Evolutionary conservation across 345 rosid genomes (phyloP).

Genomic region (Boechera divaricarpa): DNA sequence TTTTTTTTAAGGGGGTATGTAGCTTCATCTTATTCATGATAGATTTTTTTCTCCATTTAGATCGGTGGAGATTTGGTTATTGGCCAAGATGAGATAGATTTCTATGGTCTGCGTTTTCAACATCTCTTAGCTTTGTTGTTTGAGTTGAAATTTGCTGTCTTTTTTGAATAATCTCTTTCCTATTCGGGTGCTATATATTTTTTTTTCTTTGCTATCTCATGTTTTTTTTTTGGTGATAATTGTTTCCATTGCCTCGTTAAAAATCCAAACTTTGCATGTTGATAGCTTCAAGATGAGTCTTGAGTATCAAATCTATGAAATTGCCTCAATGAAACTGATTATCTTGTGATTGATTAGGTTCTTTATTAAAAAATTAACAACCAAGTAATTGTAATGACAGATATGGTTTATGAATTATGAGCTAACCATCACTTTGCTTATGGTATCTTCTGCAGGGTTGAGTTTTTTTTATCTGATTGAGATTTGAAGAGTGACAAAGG

Average conservation of each 20-base stretch:
- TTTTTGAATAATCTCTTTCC: neutral
- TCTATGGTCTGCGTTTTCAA: neutral
- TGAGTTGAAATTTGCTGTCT: conserved; percentile 20
- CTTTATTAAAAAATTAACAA: neutral
- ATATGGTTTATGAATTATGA: conserved; percentile 1
- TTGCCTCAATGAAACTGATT: neutral
- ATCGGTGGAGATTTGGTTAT: conserved; percentile 7
- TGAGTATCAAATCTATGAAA: conserved; percentile 20
- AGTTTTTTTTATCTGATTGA: conserved; percentile 14
- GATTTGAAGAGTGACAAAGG: conserved; percentile 33
- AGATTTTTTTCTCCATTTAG: neutral
- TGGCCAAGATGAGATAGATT: neutral
- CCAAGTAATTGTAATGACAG: neutral
- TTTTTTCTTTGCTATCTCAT: neutral
- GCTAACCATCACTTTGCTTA: neutral
- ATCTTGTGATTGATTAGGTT: neutral
- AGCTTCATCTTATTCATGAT: neutral
- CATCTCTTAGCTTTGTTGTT: conserved; percentile 10
- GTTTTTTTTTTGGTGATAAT: neutral
- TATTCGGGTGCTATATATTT: neutral
- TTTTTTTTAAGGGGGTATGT: neutral
- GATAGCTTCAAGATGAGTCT: conserved; percentile 17
- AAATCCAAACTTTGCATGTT: conserved; percentile 34
- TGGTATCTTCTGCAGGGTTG: conserved; percentile 27
- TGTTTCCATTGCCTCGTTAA: neutral